Conservation (phyloP, 2,329 filamentous ascomycete genomes). For the Cadophora sp. region DNA sequence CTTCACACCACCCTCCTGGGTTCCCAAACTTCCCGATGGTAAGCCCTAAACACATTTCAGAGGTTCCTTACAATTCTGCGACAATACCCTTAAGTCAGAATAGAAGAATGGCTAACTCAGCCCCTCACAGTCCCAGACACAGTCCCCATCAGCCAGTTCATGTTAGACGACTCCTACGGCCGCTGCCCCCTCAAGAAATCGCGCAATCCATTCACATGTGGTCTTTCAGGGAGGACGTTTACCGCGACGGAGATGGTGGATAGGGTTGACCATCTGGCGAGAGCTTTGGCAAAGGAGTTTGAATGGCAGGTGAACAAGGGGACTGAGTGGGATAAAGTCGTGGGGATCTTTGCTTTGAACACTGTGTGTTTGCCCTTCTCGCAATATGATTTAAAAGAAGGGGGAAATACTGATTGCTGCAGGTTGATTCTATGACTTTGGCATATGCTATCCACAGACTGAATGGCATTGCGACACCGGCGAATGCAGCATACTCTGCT, state of each 20-base stretch:
- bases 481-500: slow-evolving; percentile 84
- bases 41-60: slow-evolving; percentile 35
- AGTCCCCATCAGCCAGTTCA: slow-evolving; percentile 77
- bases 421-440: slow-evolving; percentile 78
- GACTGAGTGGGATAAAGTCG: slow-evolving; percentile 82
- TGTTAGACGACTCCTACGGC: slow-evolving; percentile 75
- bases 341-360: slow-evolving; percentile 80
- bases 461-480: slow-evolving; percentile 78
- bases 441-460: slow-evolving; percentile 77
- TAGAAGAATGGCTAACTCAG: not conserved
- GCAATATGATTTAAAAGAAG: not conserved
- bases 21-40: slow-evolving; percentile 64
- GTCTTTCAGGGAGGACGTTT: slow-evolving; percentile 72
- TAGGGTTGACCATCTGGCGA: slow-evolving; percentile 70
- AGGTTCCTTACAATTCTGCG: not conserved
- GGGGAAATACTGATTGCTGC: slow-evolving; percentile 10
- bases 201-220: slow-evolving; percentile 77
- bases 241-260: slow-evolving; percentile 67
- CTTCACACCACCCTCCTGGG: slow-evolving; percentile 67
- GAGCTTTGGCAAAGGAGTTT: slow-evolving; percentile 73
- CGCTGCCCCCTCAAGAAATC: slow-evolving; percentile 68
- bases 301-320: slow-evolving; percentile 74
- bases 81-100: not conserved
- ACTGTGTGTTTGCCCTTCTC: slow-evolving; percentile 58
- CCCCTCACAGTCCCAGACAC: slow-evolving; percentile 55